Conservation (phyloP, 169 alveolate species). For the Plasmodium malariae region DNA sequence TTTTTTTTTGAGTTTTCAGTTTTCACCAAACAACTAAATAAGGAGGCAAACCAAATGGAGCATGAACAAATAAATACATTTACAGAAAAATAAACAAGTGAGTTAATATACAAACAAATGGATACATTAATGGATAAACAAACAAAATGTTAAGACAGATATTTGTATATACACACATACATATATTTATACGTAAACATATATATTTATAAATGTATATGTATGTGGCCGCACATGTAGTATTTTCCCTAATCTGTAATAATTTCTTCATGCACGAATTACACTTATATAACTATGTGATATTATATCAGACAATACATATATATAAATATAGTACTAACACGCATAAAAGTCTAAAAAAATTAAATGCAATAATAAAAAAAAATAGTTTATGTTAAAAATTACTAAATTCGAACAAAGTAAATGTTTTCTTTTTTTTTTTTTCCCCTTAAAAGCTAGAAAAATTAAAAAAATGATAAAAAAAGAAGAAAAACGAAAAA, state of each 20-base stretch:
- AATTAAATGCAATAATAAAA: conserved; percentile 8
- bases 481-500: conserved; percentile 4
- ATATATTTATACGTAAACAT: not conserved
- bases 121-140: conserved; percentile 4
- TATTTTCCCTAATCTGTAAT: conserved; percentile 11
- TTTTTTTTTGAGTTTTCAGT: too few relatives aligned
- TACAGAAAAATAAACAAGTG: not conserved
- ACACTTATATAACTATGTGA: conserved; percentile 4
- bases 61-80: not conserved
- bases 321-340: not conserved
- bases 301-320: conserved; percentile 25
- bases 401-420: conserved; percentile 16
- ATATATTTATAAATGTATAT: not conserved
- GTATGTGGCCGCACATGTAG: not conserved
- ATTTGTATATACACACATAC: not conserved
- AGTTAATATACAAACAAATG: not conserved
- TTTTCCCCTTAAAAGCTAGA: conserved; percentile 58
- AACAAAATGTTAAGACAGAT: conserved; percentile 2
- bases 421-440: conserved; percentile 12
- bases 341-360: conserved; percentile 19
- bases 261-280: not conserved
- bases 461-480: conserved; percentile 37
- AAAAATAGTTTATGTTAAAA: conserved; percentile 10
- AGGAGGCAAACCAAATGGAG: not conserved
- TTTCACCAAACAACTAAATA: too few relatives aligned